Base-by-base conservation (phyloP, 345 rosid species). In the Eucalyptus pauciflora region DNA sequence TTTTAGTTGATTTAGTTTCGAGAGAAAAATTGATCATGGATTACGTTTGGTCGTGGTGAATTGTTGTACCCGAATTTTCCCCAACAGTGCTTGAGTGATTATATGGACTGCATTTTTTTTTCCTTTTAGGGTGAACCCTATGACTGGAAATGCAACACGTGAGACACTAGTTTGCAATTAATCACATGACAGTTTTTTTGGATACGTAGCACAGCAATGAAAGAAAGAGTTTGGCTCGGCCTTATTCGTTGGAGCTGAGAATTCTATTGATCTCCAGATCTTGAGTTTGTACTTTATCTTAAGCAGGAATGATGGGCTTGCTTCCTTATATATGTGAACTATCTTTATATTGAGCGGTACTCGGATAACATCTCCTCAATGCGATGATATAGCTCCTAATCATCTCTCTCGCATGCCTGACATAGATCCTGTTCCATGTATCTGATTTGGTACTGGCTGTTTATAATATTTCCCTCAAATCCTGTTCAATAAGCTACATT, bases 81-180 rank as follows among this genome's bases (percentile, higher is more conserved):
- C 50, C 13, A 48, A 11, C 4, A 48, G 45, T 52, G 22, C 54
- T 13, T 20, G 41, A 13, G 7, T 4, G 15, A 71, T 17, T 7
- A 13, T 50, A 41, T 83, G n/a, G n/a, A 27, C 15, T 13, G 37
- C 79, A 5, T n/a, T 43, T 14, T 52, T 31, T 86, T 54, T 86
- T 10, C 4, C 76, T 60, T 60, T 60, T 83, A 96, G 99, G 94
- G 95, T 96, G 91, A 96, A 96, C 87, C 90, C 94, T 45, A 91
- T 93, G 7, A 96, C 99, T 12, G 97, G 99, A 87, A 97, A 96
- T 87, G 94, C 95, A n/a, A 97, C 99, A 11, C 91, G 96, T 8
- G 99, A 95, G 49, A 95, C 99, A 48, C 87, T 96, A 93, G 95
- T 96, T 5, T 97, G 99, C 92, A 96, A 91, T 79, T 97, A 95